These are phyloP conservation scores for Hygrophorus russula DNA, from an alignment of 768 basidiomycete species.

Conservation along the genomic window DNA sequence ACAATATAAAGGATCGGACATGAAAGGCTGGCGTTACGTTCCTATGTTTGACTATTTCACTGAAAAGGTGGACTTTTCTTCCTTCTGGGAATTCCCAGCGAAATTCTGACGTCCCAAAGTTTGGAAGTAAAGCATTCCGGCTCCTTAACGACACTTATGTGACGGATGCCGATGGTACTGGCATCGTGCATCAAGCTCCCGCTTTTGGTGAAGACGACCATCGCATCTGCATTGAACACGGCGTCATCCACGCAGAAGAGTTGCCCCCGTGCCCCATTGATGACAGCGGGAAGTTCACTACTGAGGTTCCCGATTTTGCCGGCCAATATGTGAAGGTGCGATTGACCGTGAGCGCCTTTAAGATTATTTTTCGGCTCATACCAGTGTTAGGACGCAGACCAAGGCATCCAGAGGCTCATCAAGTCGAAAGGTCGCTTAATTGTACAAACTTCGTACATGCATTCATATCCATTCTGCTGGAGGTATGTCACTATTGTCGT, in stretches of 20 bases:
- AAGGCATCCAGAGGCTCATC: constrained; percentile 83
- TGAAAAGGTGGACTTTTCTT: constrained; percentile 50
- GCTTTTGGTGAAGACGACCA: constrained; percentile 99
- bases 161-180: constrained; percentile 87
- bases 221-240: constrained; percentile 78
- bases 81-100: neutral
- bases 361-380: constrained; percentile 2
- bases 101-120: constrained; percentile 34
- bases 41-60: constrained; percentile 97
- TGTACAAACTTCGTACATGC: constrained; percentile 75
- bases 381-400: constrained; percentile 71
- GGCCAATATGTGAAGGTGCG: constrained; percentile 84
- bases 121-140: constrained; percentile 81
- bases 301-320: constrained; percentile 80
- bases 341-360: neutral
- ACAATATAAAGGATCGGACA: constrained; percentile 79
- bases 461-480: constrained; percentile 98
- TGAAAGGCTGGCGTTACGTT: constrained; percentile 94
- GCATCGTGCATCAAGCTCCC: constrained; percentile 97
- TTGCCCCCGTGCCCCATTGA: constrained; percentile 96
- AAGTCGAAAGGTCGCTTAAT: constrained; percentile 83
- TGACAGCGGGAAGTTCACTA: constrained; percentile 79
- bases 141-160: constrained; percentile 91
- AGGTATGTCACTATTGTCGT: constrained; percentile 35
- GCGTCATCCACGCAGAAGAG: constrained; percentile 76